Percentiles rank a stretch among this genome's conserved stretches.
phyloP scores from a whole-genome alignment of 352 stramenopile genomes.

The Globisporangium orthogonon region DNA sequence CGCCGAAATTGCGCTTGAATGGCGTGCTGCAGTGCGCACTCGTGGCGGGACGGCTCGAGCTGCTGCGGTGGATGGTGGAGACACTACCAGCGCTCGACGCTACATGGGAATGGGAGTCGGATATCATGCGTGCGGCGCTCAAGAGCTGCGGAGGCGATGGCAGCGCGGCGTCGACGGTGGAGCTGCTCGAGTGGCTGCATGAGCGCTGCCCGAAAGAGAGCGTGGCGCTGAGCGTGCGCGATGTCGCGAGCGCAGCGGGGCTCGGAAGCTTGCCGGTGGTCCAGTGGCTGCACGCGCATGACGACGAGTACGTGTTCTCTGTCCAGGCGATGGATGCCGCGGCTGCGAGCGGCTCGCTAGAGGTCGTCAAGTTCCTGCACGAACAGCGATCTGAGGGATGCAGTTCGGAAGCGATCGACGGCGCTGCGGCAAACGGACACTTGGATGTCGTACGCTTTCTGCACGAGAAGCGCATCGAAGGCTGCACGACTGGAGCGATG shows the following conservation, averaged over 20 bases:
- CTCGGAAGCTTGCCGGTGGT: neutral
- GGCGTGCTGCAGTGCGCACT: slow-evolving; percentile 7
- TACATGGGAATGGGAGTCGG: slow-evolving; percentile 7
- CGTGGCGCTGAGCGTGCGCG: neutral
- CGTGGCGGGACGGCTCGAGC: neutral
- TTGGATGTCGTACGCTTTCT: slow-evolving; percentile 11
- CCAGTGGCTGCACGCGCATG: slow-evolving; percentile 6
- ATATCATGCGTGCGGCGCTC: slow-evolving; percentile 4
- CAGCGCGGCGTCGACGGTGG: neutral
- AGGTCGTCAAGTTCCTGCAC: slow-evolving; percentile 11
- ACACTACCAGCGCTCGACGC: neutral
- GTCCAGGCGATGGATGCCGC: slow-evolving; percentile 11
- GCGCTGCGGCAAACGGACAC: slow-evolving; percentile 5
- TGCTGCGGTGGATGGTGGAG: slow-evolving; percentile 8
- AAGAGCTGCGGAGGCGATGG: neutral
- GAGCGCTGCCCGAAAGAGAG: slow-evolving; percentile 1
- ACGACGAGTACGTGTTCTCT: slow-evolving; percentile 4
- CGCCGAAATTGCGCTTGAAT: slow-evolving; percentile 2
- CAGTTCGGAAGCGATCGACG: slow-evolving; percentile 7
- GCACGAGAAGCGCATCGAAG: slow-evolving; percentile 9
- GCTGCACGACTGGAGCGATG: slow-evolving; percentile 10
- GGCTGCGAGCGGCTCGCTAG: slow-evolving; percentile 5
- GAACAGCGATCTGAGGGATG: slow-evolving; percentile 8
- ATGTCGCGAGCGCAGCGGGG: neutral
- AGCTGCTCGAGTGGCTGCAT: slow-evolving; percentile 9